Percentiles rank a stretch among this genome's conserved stretches.
Evolutionary conservation across 768 basidiomycete species (phyloP).

Genomic region (Lactarius pseudohatsudake): DNA sequence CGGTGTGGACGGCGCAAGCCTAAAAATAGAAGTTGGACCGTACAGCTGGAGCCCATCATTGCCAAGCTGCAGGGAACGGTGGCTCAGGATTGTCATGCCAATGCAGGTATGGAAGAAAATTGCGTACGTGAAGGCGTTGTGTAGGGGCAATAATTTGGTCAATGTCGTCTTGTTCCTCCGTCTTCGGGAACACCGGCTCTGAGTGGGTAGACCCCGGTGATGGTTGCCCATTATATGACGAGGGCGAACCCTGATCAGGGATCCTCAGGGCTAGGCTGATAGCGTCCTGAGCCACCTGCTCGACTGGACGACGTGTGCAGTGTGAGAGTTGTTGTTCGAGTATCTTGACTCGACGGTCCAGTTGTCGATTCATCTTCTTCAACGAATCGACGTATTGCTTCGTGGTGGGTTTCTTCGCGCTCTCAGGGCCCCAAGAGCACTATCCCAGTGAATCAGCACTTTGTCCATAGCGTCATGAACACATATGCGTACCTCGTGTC

Average conservation of each 20-base stretch:
- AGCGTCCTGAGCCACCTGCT: constrained; percentile 19
- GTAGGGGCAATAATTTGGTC: constrained; percentile 22
- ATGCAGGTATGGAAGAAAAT: constrained; percentile 29
- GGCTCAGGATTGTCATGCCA: constrained; percentile 17
- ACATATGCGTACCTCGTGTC: constrained; percentile 28
- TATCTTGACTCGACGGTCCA: constrained; percentile 33
- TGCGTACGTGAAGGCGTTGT: constrained; percentile 21
- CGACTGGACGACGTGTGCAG: constrained; percentile 22
- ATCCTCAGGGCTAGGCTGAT: constrained; percentile 17
- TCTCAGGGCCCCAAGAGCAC: constrained; percentile 39
- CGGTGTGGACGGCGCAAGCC: constrained; percentile 31
- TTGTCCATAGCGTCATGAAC: constrained; percentile 1
- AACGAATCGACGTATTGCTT: constrained; percentile 38
- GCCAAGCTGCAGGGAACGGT: constrained; percentile 27
- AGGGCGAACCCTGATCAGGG: constrained; percentile 21
- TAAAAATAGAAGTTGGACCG: constrained; percentile 37
- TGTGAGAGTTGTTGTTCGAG: constrained; percentile 31
- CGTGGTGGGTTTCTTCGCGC: constrained; percentile 36
- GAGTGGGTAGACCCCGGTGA: constrained; percentile 19
- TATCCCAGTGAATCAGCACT: constrained; percentile 20
- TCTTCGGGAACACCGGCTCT: constrained; percentile 19
- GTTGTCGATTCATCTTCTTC: constrained; percentile 33
- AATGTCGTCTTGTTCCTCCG: constrained; percentile 26
- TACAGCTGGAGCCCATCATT: constrained; percentile 35
- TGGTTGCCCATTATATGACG: constrained; percentile 22